Evolutionary conservation across 208 protist species (phyloP), one percentile per base, ranked within the genome.

Genomic region (Naegleria lovaniensis): DNA sequence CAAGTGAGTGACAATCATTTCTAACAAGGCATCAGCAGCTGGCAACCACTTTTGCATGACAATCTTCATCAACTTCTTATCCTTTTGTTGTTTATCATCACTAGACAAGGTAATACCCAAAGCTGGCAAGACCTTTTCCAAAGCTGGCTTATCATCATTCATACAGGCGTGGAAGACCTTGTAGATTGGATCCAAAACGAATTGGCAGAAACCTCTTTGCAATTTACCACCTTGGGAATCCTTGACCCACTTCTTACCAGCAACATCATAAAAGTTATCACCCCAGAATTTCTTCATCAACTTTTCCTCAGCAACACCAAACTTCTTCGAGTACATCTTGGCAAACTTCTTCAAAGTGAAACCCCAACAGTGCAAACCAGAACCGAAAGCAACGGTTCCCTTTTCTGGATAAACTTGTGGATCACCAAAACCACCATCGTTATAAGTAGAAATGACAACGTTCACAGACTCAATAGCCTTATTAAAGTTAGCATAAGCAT

Each of bases 1-100:
- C 86, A 99, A 95, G 92, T 99, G 97, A 13, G 96, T 76, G 90
- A 99, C 97, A 90, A 99, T 99, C 98, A 99, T 99, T 93, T 99
- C 97, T 11, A 99, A 94, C 55, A 99, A 95, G 85, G 98, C 97
- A 92, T 99, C 97, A 90, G 97, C 98, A 75, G 98, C 98, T 58
- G 98, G 97, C 40, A 99, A 93, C 93, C 97, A 99, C 92, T 98
- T 98, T 94, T 98, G 95, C 98, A 99, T 99, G 93, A 99, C 93
- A 51, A 93, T 93, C 96, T 99, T 99, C 59, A 99, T 91, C 29
- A 99, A 94, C 83, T 95, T 93, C 95, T 99, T 99, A 89, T 95
- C 95, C 92, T 93, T 92, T 95, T 93, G 41, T 98, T 96, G 48
- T 93, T 43, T 94, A 92, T 99, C 98, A 33, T 99, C 97, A 41